Evolutionary conservation across 1,284 basidiomycete species (phyloP).

Genomic region (Ceratorhiza oryzae-sativae): DNA sequence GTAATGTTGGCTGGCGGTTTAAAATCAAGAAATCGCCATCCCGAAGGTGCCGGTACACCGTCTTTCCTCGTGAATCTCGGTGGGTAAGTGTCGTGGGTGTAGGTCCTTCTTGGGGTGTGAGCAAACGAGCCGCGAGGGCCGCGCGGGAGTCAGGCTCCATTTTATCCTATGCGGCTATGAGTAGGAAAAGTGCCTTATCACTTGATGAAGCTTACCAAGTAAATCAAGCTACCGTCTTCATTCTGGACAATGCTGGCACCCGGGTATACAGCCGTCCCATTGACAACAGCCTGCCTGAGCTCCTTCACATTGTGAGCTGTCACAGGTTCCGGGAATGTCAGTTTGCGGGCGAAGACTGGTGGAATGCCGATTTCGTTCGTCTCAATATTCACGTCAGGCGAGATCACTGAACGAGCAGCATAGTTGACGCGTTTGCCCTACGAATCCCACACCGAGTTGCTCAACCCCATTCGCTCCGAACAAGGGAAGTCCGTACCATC

Average conservation of each 20-base stretch:
- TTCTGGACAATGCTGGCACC: constrained; percentile 95
- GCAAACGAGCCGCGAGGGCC: constrained; percentile 95
- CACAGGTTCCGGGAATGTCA: constrained; percentile 98
- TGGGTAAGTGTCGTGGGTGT: constrained; percentile 58
- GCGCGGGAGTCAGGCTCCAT: constrained; percentile 87
- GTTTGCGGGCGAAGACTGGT: constrained; percentile 95
- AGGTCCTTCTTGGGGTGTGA: constrained; percentile 87
- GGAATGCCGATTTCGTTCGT: constrained; percentile 99
- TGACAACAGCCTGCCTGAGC: constrained; percentile 90
- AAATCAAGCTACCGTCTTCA: constrained; percentile 89
- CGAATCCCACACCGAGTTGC: too few relatives aligned
- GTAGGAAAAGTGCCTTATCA: neutral
- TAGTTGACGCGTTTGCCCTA: constrained; percentile 99
- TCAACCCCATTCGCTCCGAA: too few relatives aligned
- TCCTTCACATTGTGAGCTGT: constrained; percentile 91
- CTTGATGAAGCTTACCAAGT: constrained; percentile 63
- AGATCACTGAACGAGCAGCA: constrained; percentile 98
- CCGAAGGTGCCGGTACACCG: constrained; percentile 93
- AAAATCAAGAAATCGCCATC: constrained; percentile 97
- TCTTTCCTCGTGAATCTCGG: constrained; percentile 84
- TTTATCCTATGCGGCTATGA: constrained; percentile 67
- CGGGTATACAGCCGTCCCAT: constrained; percentile 88
- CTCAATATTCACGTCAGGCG: constrained; percentile 99
- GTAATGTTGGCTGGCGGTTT: constrained; percentile 97
- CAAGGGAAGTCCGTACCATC: constrained; percentile 73